A percentile compares a stretch with the other conserved stretches of the same genome.
Evolutionary conservation across 2,329 filamentous ascomycete species (phyloP).

Genomic region (Colletotrichum camelliae): DNA sequence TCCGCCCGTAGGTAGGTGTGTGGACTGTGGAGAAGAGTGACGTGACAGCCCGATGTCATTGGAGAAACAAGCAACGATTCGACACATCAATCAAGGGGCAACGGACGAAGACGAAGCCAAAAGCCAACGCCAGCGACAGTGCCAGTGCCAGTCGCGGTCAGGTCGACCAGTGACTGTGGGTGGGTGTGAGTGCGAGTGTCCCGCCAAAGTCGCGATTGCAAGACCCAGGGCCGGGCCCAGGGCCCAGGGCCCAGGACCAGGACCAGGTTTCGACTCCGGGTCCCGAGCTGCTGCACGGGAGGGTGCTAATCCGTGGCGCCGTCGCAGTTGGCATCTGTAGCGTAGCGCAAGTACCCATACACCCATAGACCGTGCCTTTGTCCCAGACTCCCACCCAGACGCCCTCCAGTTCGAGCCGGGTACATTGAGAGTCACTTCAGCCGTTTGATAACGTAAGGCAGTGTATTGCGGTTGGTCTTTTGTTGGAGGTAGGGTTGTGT

Average conservation of each 20-base stretch:
- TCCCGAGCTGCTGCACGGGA: conserved; percentile 13
- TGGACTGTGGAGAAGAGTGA: conserved; percentile 14
- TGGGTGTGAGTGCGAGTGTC: not conserved
- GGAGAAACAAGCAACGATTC: conserved; percentile 5
- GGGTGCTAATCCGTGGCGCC: conserved; percentile 12
- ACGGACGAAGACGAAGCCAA: not conserved
- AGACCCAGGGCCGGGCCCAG: not conserved
- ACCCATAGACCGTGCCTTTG: not conserved
- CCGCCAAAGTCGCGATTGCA: not conserved
- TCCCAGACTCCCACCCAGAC: not conserved
- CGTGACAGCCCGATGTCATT: conserved; percentile 3
- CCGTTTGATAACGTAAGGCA: not conserved
- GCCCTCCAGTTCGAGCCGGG: not conserved
- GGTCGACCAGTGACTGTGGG: not conserved
- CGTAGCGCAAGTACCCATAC: not conserved
- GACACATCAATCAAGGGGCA: not conserved
- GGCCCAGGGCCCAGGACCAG: not conserved
- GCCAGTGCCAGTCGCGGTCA: not conserved
- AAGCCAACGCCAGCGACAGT: not conserved
- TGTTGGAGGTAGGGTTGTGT: not conserved
- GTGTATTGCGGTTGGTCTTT: not conserved
- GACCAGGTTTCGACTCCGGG: conserved; percentile 6
- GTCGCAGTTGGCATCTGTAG: not conserved
- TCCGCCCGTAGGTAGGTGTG: not conserved
- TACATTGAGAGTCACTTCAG: not conserved